Base-by-base conservation (phyloP, 192 early-diverging fungal genomes). In the Mortierella hygrophila region DNA sequence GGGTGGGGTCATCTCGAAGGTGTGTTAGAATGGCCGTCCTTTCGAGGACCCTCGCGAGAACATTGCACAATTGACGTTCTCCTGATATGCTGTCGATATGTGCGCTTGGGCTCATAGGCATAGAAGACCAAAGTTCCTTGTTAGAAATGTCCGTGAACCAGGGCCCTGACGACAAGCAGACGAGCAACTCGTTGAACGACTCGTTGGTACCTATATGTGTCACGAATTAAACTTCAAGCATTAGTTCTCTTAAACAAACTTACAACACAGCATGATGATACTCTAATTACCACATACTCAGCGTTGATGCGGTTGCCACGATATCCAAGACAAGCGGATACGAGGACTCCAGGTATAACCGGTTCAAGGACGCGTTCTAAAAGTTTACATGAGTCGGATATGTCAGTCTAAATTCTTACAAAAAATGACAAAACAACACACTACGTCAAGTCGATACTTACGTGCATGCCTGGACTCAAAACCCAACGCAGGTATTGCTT, bases 391-490 rank as follows among this genome's bases (percentile, higher is more conserved):
- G 6, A 20, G 49, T 32, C 44, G 3, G 29, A 9, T 13, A 3
- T 16, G 16, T 75, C 6, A 54, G 20, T 40, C 20, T 32, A 55
- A 2, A 32, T 40, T 40, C 21, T 44, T 16, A 18, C 1, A 18
- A 40, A 21, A 6, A 20, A 16, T 44, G 37, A 32, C 0, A 15
- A 63, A 8, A 6, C 3, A 0, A 26, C 16, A 65, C 21, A 32
- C 3, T 6, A 65, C 32, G 3, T 29, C 11, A 65, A 26, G 26
- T 26, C 3, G 10, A 6, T 4, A 68, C 78, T 29, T 68, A 76
- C 84, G 72, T 86, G 84, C 84, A 86, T 81, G 16, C 84, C 84
- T 11, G 84, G 84, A 54, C 84, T 86, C 16, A 86, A 71, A 54
- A 79, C 73, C 84, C 84, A 86, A 4, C 75, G 55, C 13, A 86